phyloP scores from a whole-genome alignment of 371 early-diverging fungal species.

The Mucor racemosus region DNA sequence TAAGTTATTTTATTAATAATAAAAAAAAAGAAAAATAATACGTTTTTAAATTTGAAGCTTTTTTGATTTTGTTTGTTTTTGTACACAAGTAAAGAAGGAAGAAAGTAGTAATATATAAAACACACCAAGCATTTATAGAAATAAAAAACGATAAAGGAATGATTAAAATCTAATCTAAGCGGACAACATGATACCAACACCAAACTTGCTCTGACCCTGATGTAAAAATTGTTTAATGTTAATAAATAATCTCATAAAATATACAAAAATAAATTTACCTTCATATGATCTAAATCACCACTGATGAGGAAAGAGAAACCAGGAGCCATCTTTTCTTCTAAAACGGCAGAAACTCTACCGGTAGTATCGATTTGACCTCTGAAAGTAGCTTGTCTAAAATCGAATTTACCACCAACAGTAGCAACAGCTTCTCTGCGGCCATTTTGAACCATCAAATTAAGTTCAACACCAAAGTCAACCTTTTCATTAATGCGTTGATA shows the following conservation, averaged over 20 bases:
- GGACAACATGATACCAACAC: constrained; percentile 80
- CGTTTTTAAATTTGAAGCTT: constrained; percentile 1
- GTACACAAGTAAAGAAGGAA: constrained; percentile 5
- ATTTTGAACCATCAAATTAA: constrained; percentile 80
- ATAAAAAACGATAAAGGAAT: constrained; percentile 2
- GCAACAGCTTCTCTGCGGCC: constrained; percentile 90
- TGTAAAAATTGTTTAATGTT: neutral
- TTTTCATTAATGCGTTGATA: constrained; percentile 91
- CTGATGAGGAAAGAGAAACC: constrained; percentile 90
- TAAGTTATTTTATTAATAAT: neutral
- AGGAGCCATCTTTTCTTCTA: constrained; percentile 96
- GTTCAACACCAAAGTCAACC: constrained; percentile 93
- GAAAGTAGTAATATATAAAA: neutral
- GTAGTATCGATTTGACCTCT: constrained; percentile 90
- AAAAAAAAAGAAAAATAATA: constrained; percentile 4
- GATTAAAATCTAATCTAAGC: constrained; percentile 53
- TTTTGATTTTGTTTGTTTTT: constrained; percentile 11
- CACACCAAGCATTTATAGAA: constrained; percentile 9
- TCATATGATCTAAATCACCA: constrained; percentile 96
- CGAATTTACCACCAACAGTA: constrained; percentile 95
- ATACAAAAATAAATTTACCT: constrained; percentile 47
- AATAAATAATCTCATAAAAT: neutral
- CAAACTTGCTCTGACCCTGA: constrained; percentile 80
- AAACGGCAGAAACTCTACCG: constrained; percentile 84
- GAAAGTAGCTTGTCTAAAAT: constrained; percentile 90